Evolutionary conservation across 2,329 filamentous ascomycete species (phyloP), one percentile per base, ranked within the genome.

Genomic region (Bipolaris sorokiniana): DNA sequence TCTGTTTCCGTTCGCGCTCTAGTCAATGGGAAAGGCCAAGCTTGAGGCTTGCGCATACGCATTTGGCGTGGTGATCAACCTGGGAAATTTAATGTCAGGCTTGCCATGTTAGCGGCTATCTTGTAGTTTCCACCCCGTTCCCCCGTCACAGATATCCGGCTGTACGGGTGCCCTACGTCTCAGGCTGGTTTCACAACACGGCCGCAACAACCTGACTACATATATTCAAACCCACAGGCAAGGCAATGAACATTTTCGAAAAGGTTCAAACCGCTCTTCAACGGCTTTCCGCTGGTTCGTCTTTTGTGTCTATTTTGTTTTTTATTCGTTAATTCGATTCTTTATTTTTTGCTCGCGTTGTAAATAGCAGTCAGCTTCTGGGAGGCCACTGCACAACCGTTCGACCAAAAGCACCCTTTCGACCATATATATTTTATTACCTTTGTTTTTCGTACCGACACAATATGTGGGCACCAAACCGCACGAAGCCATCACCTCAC

Each of bases 401-500:
- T 23, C 38, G 18, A 42, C 20, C 18, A 16, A 18, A 20, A 11
- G 5, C n/a, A 45, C 26, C 33, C 31, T 7, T 48, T 48, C 45
- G 31, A 11, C 22, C 2, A 37, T 34, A 33, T 48, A 48, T 33
- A 23, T 31, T 16, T 36, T 31, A 31, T 31, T 31, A 31, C 10
- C 28, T 38, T 34, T 26, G 13, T 18, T 23, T 34, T 26, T 13
- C 3, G 7, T n/a, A 26, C 20, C 33, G 46, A 22, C 15, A 62
- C 48, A 64, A 67, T 56, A 76, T 76, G 74, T 76, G 74, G 74
- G 69, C 66, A 34, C 63, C 72, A 49, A 67, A 60, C 46, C 69
- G 74, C 34, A 52, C 63, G 44, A 62, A 65, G 37, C 58, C 69
- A 72, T 68, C 48, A 47, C 62, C 16, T 74, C 72, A 7, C 59